Evolutionary conservation across 257 asterid genomes (phyloP), one percentile per base, ranked within the genome.

Genomic region (Ligustrum vulgare): DNA sequence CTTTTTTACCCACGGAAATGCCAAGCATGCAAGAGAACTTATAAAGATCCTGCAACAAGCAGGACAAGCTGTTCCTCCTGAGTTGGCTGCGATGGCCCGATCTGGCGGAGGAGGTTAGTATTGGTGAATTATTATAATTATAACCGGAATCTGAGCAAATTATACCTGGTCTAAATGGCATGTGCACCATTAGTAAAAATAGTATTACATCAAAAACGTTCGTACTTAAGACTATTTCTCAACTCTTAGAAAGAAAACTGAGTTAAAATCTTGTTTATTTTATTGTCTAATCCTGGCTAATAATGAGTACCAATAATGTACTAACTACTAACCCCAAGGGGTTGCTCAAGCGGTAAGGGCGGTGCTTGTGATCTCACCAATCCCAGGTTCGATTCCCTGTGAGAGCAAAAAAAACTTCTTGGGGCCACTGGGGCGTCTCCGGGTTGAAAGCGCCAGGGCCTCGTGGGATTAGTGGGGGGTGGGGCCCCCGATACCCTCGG

Each of bases 41-140:
- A 81, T 90, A 51, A 91, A 89, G 87, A 93, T 93, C 69, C 82
- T 91, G 67, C 96, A 85, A 77, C 95, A 85, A 86, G 98, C 98
- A 6, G 89, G 95, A 49, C 98, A 93, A 82, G 66, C 80, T 31
- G 93, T 93, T 33, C 93, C 96, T 43, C 98, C 97, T 75, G 92
- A 87, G 69, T 88, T 93, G 71, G 80, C 90, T 81, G 88, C 93
- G 47, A 69, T 93, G 86, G 83, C 87, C 20, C 87, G 86, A 28
- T 82, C 87, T 10, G 39, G 76, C 62, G 89, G 84, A 25, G 90
- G 91, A 65, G 97, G 98, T 93, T 83, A 74, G 79, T 64, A 70
- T 35, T 72, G 12, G 25, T 23, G 77, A 28, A 22, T 66, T 75
- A 7, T 72, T 13, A 45, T 47, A 16, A 6, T 49, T 49, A 6